Evolutionary conservation across 176 grass and related monocot species (phyloP).

Genomic region (Cenchrus purpureus): DNA sequence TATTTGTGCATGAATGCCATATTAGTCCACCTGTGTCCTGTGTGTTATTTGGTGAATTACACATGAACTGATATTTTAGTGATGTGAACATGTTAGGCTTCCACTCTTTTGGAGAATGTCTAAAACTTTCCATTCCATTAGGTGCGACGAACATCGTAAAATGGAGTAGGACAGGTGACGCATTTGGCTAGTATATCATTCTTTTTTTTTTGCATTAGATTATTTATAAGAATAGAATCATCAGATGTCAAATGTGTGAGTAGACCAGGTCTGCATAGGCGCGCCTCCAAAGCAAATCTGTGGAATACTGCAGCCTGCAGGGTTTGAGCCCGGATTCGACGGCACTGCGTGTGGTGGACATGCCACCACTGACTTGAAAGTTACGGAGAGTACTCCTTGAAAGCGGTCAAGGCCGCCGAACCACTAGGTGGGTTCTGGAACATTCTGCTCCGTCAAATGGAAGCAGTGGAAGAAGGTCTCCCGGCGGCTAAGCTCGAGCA

Average conservation of each 20-base stretch:
- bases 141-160: not conserved
- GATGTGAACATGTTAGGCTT: not conserved
- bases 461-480: not conserved
- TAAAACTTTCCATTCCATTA: not conserved
- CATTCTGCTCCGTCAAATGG: conserved; percentile 34
- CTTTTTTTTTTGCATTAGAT: not conserved
- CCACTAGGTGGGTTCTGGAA: conserved; percentile 40
- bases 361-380: not conserved
- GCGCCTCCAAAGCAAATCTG: not conserved
- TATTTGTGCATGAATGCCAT: not conserved
- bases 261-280: not conserved
- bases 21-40: not conserved
- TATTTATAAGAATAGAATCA: not conserved
- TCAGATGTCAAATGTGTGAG: not conserved
- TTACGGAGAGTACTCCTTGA: not conserved
- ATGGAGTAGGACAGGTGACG: not conserved
- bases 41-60: not conserved
- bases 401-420: conserved; percentile 18
- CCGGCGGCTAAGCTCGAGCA: not conserved
- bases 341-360: not conserved
- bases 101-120: not conserved
- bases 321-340: not conserved
- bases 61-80: not conserved
- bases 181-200: not conserved
- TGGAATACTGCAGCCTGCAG: not conserved